Conservation (phyloP, 2,329 filamentous ascomycete species). For the Fusarium proliferatum region DNA sequence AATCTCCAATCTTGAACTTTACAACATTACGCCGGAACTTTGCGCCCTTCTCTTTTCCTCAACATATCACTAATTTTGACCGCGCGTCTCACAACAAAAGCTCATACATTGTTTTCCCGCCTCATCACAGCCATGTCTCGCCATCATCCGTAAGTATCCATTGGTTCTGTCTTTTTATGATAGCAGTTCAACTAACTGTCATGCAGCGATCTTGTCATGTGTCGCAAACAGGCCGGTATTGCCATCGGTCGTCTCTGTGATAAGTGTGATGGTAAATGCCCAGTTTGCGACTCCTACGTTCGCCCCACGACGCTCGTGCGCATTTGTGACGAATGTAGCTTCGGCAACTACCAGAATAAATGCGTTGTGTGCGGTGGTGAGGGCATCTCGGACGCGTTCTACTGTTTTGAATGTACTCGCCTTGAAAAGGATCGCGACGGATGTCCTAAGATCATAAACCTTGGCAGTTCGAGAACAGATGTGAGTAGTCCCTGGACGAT, state of each 20-base stretch:
- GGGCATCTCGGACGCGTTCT: conserved; percentile 97
- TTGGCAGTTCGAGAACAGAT: conserved; percentile 95
- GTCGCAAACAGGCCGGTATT: conserved; percentile 97
- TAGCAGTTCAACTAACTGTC: conserved; percentile 41
- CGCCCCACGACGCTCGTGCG: conserved; percentile 96
- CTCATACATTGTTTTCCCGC: not conserved
- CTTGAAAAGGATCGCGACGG: conserved; percentile 97
- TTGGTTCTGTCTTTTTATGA: not conserved
- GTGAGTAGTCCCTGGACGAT: conserved; percentile 58
- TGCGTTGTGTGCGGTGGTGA: conserved; percentile 98
- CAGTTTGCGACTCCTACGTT: conserved; percentile 98
- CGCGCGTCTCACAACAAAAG: not conserved
- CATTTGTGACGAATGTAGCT: conserved; percentile 99
- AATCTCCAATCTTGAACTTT: conserved; percentile 47
- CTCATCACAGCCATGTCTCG: conserved; percentile 76
- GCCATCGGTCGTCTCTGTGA: conserved; percentile 98
- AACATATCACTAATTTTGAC: conserved; percentile 10
- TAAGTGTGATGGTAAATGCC: conserved; percentile 99
- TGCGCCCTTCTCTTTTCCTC: conserved; percentile 2
- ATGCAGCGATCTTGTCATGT: conserved; percentile 93
- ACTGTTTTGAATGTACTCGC: conserved; percentile 98
- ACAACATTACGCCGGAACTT: conserved; percentile 18
- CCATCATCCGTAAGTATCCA: conserved; percentile 82
- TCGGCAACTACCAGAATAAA: conserved; percentile 99
- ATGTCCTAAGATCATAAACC: conserved; percentile 98